Evolutionary conservation across 331 rosid genomes (phyloP).

Genomic region (Malus hybrid): DNA sequence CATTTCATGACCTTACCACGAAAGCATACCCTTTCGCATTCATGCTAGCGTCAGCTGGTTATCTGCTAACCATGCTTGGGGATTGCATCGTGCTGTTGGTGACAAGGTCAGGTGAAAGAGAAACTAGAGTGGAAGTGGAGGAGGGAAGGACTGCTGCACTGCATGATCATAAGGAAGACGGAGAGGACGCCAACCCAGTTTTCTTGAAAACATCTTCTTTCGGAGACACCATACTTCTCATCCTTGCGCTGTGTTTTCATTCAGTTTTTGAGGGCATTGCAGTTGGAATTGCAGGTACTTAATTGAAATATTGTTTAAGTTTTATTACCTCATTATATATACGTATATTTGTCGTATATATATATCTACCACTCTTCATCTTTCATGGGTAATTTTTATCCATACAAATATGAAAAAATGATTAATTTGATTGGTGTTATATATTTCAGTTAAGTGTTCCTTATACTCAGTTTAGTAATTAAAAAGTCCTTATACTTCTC

Average conservation of each 20-base stretch:
- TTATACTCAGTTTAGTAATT: not conserved
- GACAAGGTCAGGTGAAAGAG: constrained; percentile 16
- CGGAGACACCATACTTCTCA: constrained; percentile 67
- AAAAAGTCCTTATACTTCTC: not conserved
- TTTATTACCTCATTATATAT: not conserved
- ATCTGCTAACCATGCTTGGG: constrained; percentile 65
- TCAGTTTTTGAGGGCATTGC: constrained; percentile 81
- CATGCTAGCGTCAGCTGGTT: constrained; percentile 63
- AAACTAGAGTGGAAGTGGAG: constrained; percentile 44
- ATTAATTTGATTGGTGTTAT: no score
- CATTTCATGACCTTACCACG: constrained; percentile 41
- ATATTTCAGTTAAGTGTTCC: not conserved
- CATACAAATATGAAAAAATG: not conserved
- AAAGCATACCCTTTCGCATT: constrained; percentile 66
- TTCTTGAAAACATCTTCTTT: constrained; percentile 41
- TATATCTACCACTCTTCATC: not conserved
- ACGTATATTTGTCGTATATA: not conserved
- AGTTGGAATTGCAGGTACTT: constrained; percentile 61
- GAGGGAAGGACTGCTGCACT: constrained; percentile 19
- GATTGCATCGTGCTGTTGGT: constrained; percentile 41
- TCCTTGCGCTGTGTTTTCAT: constrained; percentile 71
- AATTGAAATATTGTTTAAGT: not conserved
- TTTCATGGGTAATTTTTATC: not conserved
- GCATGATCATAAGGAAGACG: not conserved
- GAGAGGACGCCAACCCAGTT: constrained; percentile 9